Percentiles rank a stretch among this genome's conserved stretches.
Conservation (phyloP, 192 early-diverging fungal genomes). For the Lobosporangium transversale region DNA sequence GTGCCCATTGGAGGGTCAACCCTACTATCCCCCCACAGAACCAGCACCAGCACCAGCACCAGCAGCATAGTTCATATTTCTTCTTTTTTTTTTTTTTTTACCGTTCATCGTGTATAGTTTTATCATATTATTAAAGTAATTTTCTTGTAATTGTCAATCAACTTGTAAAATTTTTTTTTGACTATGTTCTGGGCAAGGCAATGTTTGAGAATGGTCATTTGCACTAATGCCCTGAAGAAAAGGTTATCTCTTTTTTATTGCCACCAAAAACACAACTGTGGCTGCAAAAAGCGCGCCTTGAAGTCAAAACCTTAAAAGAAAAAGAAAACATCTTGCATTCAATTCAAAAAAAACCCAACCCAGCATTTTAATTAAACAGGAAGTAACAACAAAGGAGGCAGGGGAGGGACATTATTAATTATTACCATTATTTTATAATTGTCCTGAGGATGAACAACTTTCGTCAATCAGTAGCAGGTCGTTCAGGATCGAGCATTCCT, state of each 20-base stretch:
- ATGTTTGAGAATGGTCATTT: no score
- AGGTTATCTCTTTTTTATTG: no score
- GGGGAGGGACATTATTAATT: background rate
- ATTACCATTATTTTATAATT: no score
- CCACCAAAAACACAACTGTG: no score
- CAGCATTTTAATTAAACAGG: background rate
- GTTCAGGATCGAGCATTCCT: conserved; percentile 41
- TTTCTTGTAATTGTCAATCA: no score
- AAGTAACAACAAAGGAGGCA: background rate
- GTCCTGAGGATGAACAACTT: conserved; percentile 45
- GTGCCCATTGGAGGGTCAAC: conserved; percentile 15
- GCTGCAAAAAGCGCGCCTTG: background rate
- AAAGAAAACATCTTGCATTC: background rate
- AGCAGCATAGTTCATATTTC: background rate
- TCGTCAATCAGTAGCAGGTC: conserved; percentile 20
- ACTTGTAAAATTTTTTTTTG: no score
- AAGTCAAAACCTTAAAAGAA: background rate
- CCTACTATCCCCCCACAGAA: background rate
- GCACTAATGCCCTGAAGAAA: no score
- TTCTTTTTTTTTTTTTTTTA: background rate
- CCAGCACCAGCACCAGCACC: background rate
- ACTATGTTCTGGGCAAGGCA: no score
- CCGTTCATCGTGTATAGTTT: no score
- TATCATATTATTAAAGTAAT: no score
- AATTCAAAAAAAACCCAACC: background rate